Evolutionary conservation across 2,329 filamentous ascomycete genomes (phyloP), one percentile per base, ranked within the genome.

Genomic region (Nakataea oryzae): DNA sequence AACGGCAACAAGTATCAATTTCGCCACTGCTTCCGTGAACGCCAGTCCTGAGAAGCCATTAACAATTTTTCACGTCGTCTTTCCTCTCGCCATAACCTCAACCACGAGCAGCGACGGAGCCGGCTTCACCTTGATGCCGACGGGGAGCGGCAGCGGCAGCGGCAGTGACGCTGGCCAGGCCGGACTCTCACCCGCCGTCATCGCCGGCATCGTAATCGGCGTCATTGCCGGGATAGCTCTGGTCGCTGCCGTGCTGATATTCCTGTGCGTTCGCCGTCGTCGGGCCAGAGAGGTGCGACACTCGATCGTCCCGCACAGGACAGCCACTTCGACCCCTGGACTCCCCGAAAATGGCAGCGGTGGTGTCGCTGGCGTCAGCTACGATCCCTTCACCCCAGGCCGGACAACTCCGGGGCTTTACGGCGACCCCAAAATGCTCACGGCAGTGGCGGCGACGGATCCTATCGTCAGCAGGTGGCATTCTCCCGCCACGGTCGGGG

Each of bases 151-250:
- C 8, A 27, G 26, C 58, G 14, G 17, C 3, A 26, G 17, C 12
- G 30, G 30, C 54, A 41, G n/a, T 11, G 14, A 34, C n/a, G 28
- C 58, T 24, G 17, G 21, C 41, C 28, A 54, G 58, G 17, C 34
- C 34, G 26, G 29, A 14, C 32, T 50, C 30, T 32, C 60, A n/a
- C 26, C 60, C 11, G 60, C 54, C 26, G 30, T 54, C 30, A 57
- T 61, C 7, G 60, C 60, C 27, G 60, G 60, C 13, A 50, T 61
- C n/a, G 60, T 54, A 21, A 28, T 61, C 32, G 60, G 60, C 12
- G 54, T 54, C 11, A 32, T 34, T 4, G 32, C 32, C 54, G 60
- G 54, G 13, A 21, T 61, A 8, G 60, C 60, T 4, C 32, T 61
- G 14, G 13, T 61, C 17, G 55, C 56, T 1, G 29, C 54, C 14